Evolutionary conservation across 768 basidiomycete species (phyloP), one percentile per base, ranked within the genome.

Genomic region (Fistulinella prunicolor): DNA sequence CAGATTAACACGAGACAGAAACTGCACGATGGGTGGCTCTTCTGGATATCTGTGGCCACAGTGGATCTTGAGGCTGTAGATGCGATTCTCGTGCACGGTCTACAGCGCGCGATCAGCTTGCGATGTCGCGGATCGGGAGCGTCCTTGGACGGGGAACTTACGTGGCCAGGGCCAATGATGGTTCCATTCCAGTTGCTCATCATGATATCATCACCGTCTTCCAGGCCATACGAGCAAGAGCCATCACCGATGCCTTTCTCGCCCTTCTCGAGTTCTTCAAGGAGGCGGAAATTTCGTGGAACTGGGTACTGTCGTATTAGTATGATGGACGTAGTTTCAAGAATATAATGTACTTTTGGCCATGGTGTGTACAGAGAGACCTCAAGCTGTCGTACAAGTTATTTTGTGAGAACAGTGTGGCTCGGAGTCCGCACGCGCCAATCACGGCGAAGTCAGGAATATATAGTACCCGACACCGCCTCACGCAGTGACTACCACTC

Each of bases 181-280:
- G 96, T 99, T 42, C 96, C 95, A 63, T 96, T 97, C 96, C 96
- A 99, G 68, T 91, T 78, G 72, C 82, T 87, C 94, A 99, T 97
- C 75, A 91, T 75, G 74, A 95, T 87, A 78, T 98, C 96, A 65
- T 98, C 94, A 58, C 85, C 71, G 69, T 97, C 92, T 72, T 92
- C 91, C 50, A 99, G 75, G 34, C 96, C 96, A 61, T 98, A 99
- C 17, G 93, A 95, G 74, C 93, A 96, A 16, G 89, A 92, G 46
- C 94, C 95, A 73, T 97, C 95, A 54, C 95, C 95, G 66, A 98
- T 93, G 44, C 96, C 96, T 70, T 99, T 99, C 78, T 99, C 96
- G 62, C 96, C 96, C 72, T 98, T 97, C 70, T 99, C 96, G 55
- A 99, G 87, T 75, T 99, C 96, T 66, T 96, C 96, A 32, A 99